Conservation (phyloP, 169 alveolate species). For the Plasmodium blacklocki region DNA sequence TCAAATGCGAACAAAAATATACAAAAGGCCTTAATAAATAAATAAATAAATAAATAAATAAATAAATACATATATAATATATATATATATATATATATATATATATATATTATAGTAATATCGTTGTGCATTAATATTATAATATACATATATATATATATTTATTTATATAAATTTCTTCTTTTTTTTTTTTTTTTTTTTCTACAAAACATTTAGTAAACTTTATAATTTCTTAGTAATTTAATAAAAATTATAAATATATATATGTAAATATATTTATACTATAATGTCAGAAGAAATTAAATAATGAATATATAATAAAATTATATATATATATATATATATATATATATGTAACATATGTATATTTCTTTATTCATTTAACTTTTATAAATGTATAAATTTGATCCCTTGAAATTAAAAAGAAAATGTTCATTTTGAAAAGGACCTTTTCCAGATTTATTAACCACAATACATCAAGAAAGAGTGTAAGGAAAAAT, state of each 20-base stretch:
- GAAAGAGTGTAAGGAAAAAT: slow-evolving; percentile 48
- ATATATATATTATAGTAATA: slow-evolving; percentile 6
- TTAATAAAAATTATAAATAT: too few species aligned
- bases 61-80: slow-evolving; percentile 14
- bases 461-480: slow-evolving; percentile 67
- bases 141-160: background rate
- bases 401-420: too few species aligned
- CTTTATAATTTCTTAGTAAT: too few species aligned
- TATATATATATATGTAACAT: background rate
- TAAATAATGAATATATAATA: too few species aligned
- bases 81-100: slow-evolving; percentile 11
- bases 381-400: too few species aligned
- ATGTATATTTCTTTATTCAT: background rate
- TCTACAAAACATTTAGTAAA: too few species aligned
- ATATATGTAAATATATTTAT: too few species aligned
- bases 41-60: background rate
- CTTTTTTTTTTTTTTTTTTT: background rate
- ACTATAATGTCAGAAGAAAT: too few species aligned
- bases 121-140: background rate
- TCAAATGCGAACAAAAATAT: too few species aligned
- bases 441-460: slow-evolving; percentile 71
- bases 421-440: slow-evolving; percentile 45
- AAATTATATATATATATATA: background rate
- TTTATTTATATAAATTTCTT: background rate
- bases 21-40: too few species aligned